phyloP scores from a whole-genome alignment of 192 early-diverging fungal genomes.

The Entomortierella beljakovae region DNA sequence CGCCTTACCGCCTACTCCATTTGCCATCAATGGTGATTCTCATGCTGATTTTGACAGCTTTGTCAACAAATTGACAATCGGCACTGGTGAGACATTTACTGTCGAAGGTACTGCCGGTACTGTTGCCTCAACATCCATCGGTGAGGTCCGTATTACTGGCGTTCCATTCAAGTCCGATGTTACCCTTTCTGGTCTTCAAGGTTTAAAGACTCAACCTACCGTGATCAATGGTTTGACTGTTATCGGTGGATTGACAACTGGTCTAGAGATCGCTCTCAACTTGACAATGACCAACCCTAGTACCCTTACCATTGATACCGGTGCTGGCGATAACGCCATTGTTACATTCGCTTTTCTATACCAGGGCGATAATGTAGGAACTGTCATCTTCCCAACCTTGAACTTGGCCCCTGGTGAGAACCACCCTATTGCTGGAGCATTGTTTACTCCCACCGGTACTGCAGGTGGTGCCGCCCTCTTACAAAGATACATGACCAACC shows the following conservation, averaged over 20 bases:
- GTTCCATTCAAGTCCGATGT: constrained; percentile 67
- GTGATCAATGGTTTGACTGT: constrained; percentile 67
- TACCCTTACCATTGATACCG: constrained; percentile 58
- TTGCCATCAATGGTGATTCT: constrained; percentile 56
- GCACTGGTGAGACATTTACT: constrained; percentile 50
- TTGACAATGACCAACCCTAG: constrained; percentile 61
- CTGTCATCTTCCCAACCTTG: constrained; percentile 57
- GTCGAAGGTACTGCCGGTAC: constrained; percentile 63
- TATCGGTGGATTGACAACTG: constrained; percentile 54
- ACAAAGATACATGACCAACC: constrained; percentile 61
- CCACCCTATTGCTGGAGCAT: constrained; percentile 51
- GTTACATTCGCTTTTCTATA: constrained; percentile 62
- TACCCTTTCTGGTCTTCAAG: constrained; percentile 64
- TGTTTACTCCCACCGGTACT: constrained; percentile 61
- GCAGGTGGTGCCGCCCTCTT: constrained; percentile 59
- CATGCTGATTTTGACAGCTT: constrained; percentile 66
- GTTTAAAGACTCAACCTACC: constrained; percentile 62
- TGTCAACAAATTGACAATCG: constrained; percentile 60
- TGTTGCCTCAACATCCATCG: constrained; percentile 65
- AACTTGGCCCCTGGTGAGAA: constrained; percentile 60
- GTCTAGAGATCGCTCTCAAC: constrained; percentile 58
- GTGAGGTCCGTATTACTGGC: constrained; percentile 60
- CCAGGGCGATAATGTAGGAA: constrained; percentile 57
- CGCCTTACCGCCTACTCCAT: constrained; percentile 58
- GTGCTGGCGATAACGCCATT: constrained; percentile 61